Base-by-base conservation (phyloP, 352 stramenopile genomes). In the Phytophthora fragariae region DNA sequence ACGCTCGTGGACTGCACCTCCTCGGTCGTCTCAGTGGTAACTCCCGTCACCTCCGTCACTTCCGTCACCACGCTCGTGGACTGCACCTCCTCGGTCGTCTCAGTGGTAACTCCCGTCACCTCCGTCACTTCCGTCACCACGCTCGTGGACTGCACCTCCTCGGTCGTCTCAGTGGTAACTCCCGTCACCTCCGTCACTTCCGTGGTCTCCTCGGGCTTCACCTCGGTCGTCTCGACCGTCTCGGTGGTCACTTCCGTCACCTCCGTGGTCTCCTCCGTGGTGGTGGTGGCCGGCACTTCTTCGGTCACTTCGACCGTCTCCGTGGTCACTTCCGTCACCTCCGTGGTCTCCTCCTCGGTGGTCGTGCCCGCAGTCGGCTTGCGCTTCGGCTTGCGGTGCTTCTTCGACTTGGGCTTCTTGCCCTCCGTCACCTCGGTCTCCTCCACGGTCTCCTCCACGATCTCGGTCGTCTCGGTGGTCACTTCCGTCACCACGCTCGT, bases 11-110 rank as follows among this genome's bases (percentile, higher is more conserved):
- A 11, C 33, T 8, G 58, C 47, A 33, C 21, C 47, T 49, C 53
- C 62, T 66, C 53, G 46, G 41, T 33, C 41, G 62, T 68, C 61
- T 60, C 56, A n/a, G 57, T 54, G 5, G 57, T 57, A 33, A 65
- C 56, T 46, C 59, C 65, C 21, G 37, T 67, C 27, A 31, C 57
- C 50, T 41, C 50, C 31, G 53, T 41, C 8, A 11, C 33, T n/a
- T n/a, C n/a, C n/a, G n/a, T n/a, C n/a, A n/a, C n/a, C n/a, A n/a
- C n/a, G n/a, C n/a, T n/a, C n/a, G n/a, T n/a, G n/a, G n/a, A n/a
- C n/a, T n/a, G n/a, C n/a, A n/a, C n/a, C n/a, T n/a, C n/a, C n/a
- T 52, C 41, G 35, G 39, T 55, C 37, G n/a, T 37, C 35, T 46
- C 47, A 17, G 57, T 63, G 11, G 17, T 62, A n/a, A n/a, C n/a